A percentile compares a stretch with the other conserved stretches of the same genome.
Conservation (phyloP, 352 stramenopile species). For the Globisporangium megalacanthum region DNA sequence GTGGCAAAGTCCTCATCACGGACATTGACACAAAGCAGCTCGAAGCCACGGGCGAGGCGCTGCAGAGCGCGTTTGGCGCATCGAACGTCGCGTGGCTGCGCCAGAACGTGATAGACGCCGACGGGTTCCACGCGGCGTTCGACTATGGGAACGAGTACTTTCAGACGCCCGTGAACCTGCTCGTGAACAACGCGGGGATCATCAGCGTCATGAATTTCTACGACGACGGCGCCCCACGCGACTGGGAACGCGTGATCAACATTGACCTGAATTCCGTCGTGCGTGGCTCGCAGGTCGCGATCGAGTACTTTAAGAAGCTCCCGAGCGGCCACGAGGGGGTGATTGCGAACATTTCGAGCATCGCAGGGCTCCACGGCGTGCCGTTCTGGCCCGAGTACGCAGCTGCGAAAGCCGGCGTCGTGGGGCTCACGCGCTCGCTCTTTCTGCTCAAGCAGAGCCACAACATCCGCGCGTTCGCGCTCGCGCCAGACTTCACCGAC, state of each 20-base stretch:
- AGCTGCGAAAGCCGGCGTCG: conserved; percentile 67
- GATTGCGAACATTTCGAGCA: conserved; percentile 65
- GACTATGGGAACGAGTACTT: conserved; percentile 60
- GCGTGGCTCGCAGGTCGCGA: conserved; percentile 60
- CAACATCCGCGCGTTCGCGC: conserved; percentile 65
- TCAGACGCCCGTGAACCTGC: conserved; percentile 50
- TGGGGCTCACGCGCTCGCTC: conserved; percentile 67
- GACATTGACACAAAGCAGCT: conserved; percentile 65
- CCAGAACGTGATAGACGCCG: conserved; percentile 67
- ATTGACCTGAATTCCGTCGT: conserved; percentile 72
- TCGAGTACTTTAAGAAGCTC: conserved; percentile 53
- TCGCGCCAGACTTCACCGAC: conserved; percentile 66
- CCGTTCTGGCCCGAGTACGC: conserved; percentile 62
- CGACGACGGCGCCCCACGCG: conserved; percentile 24
- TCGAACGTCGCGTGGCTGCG: conserved; percentile 52
- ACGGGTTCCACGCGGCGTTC: conserved; percentile 57
- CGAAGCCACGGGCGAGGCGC: conserved; percentile 45
- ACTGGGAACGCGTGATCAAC: conserved; percentile 61
- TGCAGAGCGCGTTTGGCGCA: conserved; percentile 44
- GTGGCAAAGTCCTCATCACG: conserved; percentile 70
- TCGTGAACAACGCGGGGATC: conserved; percentile 82
- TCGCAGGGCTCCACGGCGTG: conserved; percentile 47
- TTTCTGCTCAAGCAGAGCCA: conserved; percentile 49
- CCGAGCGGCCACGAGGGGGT: conserved; percentile 58
- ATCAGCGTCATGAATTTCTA: conserved; percentile 49